phyloP scores from a whole-genome alignment of 2,329 filamentous ascomycete species.

The Annulohypoxylon truncatum region DNA sequence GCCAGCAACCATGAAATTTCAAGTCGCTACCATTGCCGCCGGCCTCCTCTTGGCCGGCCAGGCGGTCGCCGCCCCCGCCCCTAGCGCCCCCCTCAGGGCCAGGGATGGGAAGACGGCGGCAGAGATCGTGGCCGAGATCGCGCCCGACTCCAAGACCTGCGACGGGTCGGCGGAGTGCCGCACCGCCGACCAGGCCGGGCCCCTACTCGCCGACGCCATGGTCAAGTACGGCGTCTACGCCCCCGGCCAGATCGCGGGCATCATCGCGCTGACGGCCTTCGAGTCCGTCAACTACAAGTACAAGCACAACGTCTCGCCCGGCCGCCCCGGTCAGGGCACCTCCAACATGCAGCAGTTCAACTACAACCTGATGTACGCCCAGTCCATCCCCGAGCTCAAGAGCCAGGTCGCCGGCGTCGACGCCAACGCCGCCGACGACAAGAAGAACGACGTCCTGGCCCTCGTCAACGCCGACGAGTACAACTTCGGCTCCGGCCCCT shows the following conservation, averaged over 20 bases:
- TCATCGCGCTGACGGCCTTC: conserved; percentile 76
- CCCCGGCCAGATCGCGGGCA: conserved; percentile 72
- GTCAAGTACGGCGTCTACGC: conserved; percentile 64
- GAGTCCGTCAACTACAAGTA: conserved; percentile 78
- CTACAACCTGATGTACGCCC: conserved; percentile 62
- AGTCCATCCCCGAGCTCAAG: conserved; percentile 54
- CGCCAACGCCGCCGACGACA: conserved; percentile 38
- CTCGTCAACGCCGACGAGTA: conserved; percentile 61
- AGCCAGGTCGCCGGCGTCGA: conserved; percentile 46
- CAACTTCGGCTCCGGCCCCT: conserved; percentile 65
- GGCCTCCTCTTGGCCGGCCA: conserved; percentile 46
- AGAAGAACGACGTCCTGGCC: conserved; percentile 56
- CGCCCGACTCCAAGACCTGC: conserved; percentile 68
- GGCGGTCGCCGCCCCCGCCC: conserved; percentile 38
- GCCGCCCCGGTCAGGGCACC: conserved; percentile 77
- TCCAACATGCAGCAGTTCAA: conserved; percentile 63
- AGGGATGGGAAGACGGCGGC: conserved; percentile 44
- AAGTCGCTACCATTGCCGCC: conserved; percentile 41
- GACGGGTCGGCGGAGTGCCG: conserved; percentile 67
- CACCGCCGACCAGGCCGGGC: conserved; percentile 71
- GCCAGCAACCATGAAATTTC: conserved; percentile 46
- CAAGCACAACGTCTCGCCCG: conserved; percentile 72
- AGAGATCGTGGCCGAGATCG: conserved; percentile 63
- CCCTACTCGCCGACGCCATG: conserved; percentile 68
- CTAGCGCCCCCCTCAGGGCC: conserved; percentile 25